Evolutionary conservation across 2,329 filamentous ascomycete species (phyloP), one percentile per base, ranked within the genome.

Genomic region (Diplodia sapinea): DNA sequence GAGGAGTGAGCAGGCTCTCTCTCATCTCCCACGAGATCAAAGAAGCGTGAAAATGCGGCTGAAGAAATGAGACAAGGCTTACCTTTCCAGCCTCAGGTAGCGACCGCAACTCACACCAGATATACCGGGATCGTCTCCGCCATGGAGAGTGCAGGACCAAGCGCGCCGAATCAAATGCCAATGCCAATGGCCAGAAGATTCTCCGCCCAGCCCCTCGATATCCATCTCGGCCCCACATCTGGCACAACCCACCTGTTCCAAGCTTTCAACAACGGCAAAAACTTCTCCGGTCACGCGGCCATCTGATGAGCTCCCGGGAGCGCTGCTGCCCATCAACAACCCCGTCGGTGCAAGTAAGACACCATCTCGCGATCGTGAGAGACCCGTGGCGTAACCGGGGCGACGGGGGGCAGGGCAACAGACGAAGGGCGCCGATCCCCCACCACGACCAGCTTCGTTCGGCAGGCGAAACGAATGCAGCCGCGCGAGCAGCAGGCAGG

Each of bases 141-240:
- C 43, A 20, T 11, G 40, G 15, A n/a, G 40, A 47, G 33, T 11
- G 59, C 33, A 38, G 47, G 12, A 51, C 36, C 23, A 13, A 26
- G 2, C 26, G 20, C 11, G 47, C 31, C 29, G 49, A 62, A 43
- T 33, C 57, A 50, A 8, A 31, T 15, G 40, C 17, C 13, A 29
- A 4, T n/a, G 26, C n/a, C 11, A 29, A 17, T 17, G 26, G 51
- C 26, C 17, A 33, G 9, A 33, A 33, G 12, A n/a, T 4, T 63
- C 29, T 38, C 17, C 29, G 43, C 20, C 47, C 20, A 15, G 31
- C 20, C 36, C 23, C 9, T 23, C 36, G 17, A 47, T 47, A 12
- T 47, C n/a, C 43, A 47, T 47, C 36, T 12, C n/a, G n/a, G 54
- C 55, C 38, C 59, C 59, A 61, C 47, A 29, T 17, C 17, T 43